Percentiles rank a stretch among this genome's conserved stretches.
These are phyloP conservation scores for Marasmius sp. DNA, from an alignment of 1,284 basidiomycete genomes.

Conservation along the genomic window DNA sequence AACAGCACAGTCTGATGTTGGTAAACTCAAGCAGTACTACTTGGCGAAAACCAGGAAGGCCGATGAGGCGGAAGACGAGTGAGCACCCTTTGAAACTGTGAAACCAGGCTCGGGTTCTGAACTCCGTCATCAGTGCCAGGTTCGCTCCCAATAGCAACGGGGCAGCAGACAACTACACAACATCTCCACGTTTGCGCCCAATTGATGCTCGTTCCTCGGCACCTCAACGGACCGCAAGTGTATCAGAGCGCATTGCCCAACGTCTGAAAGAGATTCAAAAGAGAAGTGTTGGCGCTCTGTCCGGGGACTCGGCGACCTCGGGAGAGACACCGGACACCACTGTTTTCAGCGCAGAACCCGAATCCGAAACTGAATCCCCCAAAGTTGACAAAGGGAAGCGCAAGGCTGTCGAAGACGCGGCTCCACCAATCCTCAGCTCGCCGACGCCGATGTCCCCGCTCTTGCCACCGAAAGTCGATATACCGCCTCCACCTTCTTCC, in stretches of 20 bases:
- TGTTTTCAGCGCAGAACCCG: slow-evolving; percentile 31
- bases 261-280: slow-evolving; percentile 75
- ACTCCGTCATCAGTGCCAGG: slow-evolving; percentile 55
- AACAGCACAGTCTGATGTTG: slow-evolving; percentile 58
- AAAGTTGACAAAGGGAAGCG: slow-evolving; percentile 81
- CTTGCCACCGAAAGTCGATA: slow-evolving; percentile 44
- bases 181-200: slow-evolving; percentile 66
- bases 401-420: slow-evolving; percentile 50
- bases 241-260: slow-evolving; percentile 76
- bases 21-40: slow-evolving; percentile 75
- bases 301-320: slow-evolving; percentile 17
- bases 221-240: slow-evolving; percentile 62
- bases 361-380: slow-evolving; percentile 37
- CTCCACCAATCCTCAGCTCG: slow-evolving; percentile 45
- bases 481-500: slow-evolving; percentile 33
- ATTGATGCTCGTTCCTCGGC: slow-evolving; percentile 47
- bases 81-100: slow-evolving; percentile 28
- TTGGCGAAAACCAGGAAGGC: slow-evolving; percentile 76
- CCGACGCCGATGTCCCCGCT: slow-evolving; percentile 65
- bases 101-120: neutral
- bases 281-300: slow-evolving; percentile 39
- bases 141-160: slow-evolving; percentile 73
- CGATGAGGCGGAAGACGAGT: slow-evolving; percentile 92
- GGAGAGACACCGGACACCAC: slow-evolving; percentile 18
- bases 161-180: slow-evolving; percentile 67